Base-by-base conservation (phyloP, 1,284 basidiomycete species). In the Fomitopsis pinicola region DNA sequence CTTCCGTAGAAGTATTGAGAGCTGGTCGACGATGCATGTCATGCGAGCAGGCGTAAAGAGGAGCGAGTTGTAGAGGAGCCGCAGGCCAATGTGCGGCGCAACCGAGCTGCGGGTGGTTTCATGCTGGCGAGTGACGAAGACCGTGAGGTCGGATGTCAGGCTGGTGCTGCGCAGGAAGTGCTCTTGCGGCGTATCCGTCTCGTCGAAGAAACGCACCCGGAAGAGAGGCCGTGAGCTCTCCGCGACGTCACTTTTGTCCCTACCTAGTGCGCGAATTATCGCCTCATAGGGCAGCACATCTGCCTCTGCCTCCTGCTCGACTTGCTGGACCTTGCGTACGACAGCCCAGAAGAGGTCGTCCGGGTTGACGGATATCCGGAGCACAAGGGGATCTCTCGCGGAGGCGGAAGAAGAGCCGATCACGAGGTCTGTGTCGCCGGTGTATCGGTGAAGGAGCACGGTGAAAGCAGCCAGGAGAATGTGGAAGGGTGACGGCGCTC, bases 191-290 rank as follows among this genome's bases (percentile, higher is more conserved):
- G 85, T 77, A 64, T 92, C 91, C 3, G 89, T 95, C 73, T 92
- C 93, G 73, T 98, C 97, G 73, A 98, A 96, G 82, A 98, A 98
- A 30, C 96, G 88, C 53, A 98, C 95, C 45, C 95, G 86, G 80
- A 98, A 99, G 42, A 99, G 79, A 1, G 91, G 90, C 0, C 78
- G 75, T 4, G 75, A 71, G 19, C 78, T 81, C 62, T 87, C 85
- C 10, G 78, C 69, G 3, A 80, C 72, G 28, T 84, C 80, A 5
- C 86, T 83, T 68, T 83, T 86, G 70, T 83, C 86, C 68, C 86
- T 87, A 65, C 82, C 85, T 59, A 95, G 77, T n/a, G 87, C 89
- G 50, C 81, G 80, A n/a, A 91, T 82, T 59, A 99, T 82, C 3
- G 82, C 76, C 63, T 95, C 92, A 72, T 94, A 95, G 0, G 97